phyloP scores from a whole-genome alignment of 306 rosid genomes.

The Hippophae tibetana region DNA sequence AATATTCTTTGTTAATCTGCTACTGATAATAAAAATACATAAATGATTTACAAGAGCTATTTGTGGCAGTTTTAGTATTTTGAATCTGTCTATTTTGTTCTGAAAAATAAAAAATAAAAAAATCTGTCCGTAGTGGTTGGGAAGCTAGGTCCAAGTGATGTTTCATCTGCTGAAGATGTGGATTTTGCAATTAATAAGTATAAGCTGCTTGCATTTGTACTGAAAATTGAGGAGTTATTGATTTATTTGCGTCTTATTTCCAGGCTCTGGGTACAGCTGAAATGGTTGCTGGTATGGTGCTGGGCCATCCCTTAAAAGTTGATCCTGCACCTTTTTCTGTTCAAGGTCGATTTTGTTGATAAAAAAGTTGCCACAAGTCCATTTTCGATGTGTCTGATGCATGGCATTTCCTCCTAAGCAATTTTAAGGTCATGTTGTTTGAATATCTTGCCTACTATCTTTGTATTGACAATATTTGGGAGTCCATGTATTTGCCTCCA shows the following conservation, averaged over 20 bases:
- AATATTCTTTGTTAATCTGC: constrained; percentile 19
- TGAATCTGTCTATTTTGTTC: background rate
- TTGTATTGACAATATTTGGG: too few relatives aligned
- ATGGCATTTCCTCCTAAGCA: background rate
- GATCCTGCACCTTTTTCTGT: constrained; percentile 40
- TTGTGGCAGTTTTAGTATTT: background rate
- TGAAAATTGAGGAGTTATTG: constrained; percentile 1
- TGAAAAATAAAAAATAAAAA: background rate
- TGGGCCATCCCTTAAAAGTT: constrained; percentile 46
- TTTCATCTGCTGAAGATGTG: constrained; percentile 1
- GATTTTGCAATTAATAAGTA: constrained; percentile 5
- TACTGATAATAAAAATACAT: background rate
- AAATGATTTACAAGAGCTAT: background rate
- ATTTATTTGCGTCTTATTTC: constrained; percentile 22
- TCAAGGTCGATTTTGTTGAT: constrained; percentile 34
- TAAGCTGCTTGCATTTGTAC: background rate
- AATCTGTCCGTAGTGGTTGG: background rate
- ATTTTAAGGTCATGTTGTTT: background rate
- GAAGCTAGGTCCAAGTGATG: background rate
- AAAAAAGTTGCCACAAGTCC: background rate
- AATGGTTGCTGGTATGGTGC: constrained; percentile 59
- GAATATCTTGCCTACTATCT: too few relatives aligned
- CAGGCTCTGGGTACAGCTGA: constrained; percentile 93
- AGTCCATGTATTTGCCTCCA: too few relatives aligned
- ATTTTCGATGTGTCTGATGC: background rate